Percentiles rank a stretch among this genome's conserved stretches.
Evolutionary conservation across 495 filamentous ascomycete species (phyloP).

Genomic region (Parmelia sp.): DNA sequence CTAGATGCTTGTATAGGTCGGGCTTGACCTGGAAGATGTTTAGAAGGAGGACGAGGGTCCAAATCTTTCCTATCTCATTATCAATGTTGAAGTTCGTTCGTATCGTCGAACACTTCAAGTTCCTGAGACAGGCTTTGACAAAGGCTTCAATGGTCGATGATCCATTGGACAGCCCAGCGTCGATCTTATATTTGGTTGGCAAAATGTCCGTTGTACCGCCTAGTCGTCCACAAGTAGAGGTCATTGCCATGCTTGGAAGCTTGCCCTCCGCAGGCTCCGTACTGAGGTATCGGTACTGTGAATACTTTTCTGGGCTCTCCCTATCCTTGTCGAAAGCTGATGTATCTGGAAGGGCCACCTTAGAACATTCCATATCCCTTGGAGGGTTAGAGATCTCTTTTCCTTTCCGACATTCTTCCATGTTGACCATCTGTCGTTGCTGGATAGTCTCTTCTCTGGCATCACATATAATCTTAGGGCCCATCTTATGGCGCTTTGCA

Average conservation of each 20-base stretch:
- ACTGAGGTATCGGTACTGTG: neutral
- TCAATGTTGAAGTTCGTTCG: neutral
- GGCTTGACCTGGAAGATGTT: neutral
- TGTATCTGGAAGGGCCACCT: neutral
- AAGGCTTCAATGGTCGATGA: neutral
- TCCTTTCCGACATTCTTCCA: neutral
- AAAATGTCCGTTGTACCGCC: neutral
- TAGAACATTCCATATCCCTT: neutral
- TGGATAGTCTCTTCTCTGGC: neutral
- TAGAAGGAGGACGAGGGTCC: neutral
- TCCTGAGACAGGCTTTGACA: neutral
- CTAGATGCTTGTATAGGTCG: neutral
- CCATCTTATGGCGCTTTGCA: neutral
- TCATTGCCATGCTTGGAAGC: neutral
- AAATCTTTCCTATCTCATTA: neutral
- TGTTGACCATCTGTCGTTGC: too few relatives aligned
- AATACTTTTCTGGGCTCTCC: neutral
- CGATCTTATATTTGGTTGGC: neutral
- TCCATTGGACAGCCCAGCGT: neutral
- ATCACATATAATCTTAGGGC: neutral
- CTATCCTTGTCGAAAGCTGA: neutral
- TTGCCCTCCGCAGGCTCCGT: neutral
- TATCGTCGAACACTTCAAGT: neutral
- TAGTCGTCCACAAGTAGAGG: neutral
- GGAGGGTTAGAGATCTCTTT: neutral